Base-by-base conservation (phyloP, 331 rosid species). In the Malus hybrid region DNA sequence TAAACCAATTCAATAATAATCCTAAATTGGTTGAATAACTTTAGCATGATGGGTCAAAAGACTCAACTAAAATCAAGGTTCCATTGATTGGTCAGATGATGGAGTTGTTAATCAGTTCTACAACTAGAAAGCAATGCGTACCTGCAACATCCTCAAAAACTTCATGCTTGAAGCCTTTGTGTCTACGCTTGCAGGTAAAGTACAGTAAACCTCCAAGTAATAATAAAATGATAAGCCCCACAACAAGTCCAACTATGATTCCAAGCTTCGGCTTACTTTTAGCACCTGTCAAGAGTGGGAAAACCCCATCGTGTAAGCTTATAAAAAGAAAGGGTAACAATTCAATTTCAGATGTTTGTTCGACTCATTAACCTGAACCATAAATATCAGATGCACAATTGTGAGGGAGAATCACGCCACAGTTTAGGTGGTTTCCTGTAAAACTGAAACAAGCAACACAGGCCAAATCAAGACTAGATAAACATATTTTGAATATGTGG, bases 111-210 rank as follows among this genome's bases (percentile, higher is more conserved):
- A 59, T 48, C 48, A 70, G n/a, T 60, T 39, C 12, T n/a, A 79
- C 70, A 63, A 36, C 69, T 31, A 65, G 71, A 65, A 81, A 78
- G 81, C 55, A 82, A 73, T 74, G 73, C 83, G 74, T 75, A 91
- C 98, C 98, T 88, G 97, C 77, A 82, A 93, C 98, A 75, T 93
- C 98, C 28, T 85, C 97, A 84, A 71, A 93, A 69, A 91, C 85
- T 87, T 93, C 98, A 33, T 80, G 85, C 84, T 69, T 93, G 46
- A 39, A 39, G 85, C 86, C 84, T 79, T 78, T 88, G 78, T 84
- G 85, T 76, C 84, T 88, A 78, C 76, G 61, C 81, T 79, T 91
- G 83, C 82, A 85, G 79, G 88, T 67, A 60, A 86, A 82, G 81
- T 83, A 86, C 48, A 88, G 77, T 60, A 90, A 73, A 44, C 85